phyloP scores from a whole-genome alignment of 331 rosid species.

The Pyracantha coccinea region DNA sequence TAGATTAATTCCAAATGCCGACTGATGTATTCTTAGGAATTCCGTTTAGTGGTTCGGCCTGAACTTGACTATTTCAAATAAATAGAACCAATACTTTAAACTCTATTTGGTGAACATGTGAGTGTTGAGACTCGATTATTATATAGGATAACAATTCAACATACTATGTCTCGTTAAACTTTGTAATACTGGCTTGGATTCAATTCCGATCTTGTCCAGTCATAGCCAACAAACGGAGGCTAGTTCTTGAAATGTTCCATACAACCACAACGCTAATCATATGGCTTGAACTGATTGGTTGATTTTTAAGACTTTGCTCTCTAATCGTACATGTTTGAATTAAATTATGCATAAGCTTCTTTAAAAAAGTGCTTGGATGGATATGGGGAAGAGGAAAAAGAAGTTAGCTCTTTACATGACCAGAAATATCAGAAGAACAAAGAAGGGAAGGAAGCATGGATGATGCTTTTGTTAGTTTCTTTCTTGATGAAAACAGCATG shows the following conservation, averaged over 20 bases:
- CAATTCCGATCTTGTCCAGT: too few relatives aligned
- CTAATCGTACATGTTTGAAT: background rate
- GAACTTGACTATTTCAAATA: background rate
- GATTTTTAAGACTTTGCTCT: background rate
- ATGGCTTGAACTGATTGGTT: background rate
- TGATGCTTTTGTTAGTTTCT: conserved; percentile 38
- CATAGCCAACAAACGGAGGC: too few relatives aligned
- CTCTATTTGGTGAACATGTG: background rate
- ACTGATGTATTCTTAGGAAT: too few relatives aligned
- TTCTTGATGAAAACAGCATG: conserved; percentile 63
- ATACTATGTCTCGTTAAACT: too few relatives aligned
- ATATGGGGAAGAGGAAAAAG: conserved; percentile 6
- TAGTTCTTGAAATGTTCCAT: background rate
- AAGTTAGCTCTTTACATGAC: conserved; percentile 14
- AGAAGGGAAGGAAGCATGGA: conserved; percentile 35
- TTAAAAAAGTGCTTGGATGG: background rate
- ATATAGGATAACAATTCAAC: too few relatives aligned
- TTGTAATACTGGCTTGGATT: too few relatives aligned
- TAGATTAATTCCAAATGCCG: background rate
- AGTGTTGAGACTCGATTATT: background rate
- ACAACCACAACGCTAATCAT: background rate
- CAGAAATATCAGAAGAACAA: conserved; percentile 23
- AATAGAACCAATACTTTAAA: background rate
- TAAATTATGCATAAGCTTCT: background rate
- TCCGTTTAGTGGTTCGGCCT: too few relatives aligned